Percentiles rank a stretch among this genome's conserved stretches.
Conservation (phyloP, 2,329 filamentous ascomycete genomes). For the Zymoseptoria tritici region DNA sequence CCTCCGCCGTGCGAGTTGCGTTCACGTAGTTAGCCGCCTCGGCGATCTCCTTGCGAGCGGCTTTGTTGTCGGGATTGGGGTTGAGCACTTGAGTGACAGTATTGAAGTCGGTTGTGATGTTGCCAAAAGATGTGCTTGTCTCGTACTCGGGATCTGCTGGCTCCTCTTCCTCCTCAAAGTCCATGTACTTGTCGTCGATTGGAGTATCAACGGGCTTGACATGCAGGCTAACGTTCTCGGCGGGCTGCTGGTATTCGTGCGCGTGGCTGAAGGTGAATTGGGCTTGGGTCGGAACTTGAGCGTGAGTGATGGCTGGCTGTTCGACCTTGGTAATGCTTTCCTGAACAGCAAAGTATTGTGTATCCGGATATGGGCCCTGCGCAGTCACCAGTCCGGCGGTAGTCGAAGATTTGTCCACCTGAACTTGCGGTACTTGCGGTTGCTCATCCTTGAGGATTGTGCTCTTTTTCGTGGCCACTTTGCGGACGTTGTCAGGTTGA, state of each 20-base stretch:
- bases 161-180: conserved; percentile 62
- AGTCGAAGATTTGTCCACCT: conserved; percentile 3
- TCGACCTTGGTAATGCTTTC: conserved; percentile 13
- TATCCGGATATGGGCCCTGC: not conserved
- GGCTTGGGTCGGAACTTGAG: conserved; percentile 3
- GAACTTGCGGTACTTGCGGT: not conserved
- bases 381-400: conserved; percentile 3
- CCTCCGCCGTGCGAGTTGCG: conserved; percentile 57
- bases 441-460: conserved; percentile 24
- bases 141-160: conserved; percentile 58
- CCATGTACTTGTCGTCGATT: conserved; percentile 12
- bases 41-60: conserved; percentile 65
- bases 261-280: not conserved
- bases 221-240: not conserved
- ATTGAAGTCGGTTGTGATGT: conserved; percentile 58
- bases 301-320: conserved; percentile 4
- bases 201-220: not conserved
- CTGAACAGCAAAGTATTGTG: conserved; percentile 9
- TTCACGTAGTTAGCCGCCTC: conserved; percentile 60
- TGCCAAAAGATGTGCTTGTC: conserved; percentile 63
- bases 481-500: conserved; percentile 17
- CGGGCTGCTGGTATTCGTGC: conserved; percentile 2
- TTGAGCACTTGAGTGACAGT: conserved; percentile 59
- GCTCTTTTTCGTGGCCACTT: conserved; percentile 28
- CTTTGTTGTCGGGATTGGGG: conserved; percentile 52